A percentile compares a stretch with the other conserved stretches of the same genome.
Conservation (phyloP, 768 basidiomycete species). For the Serendipita sp. region DNA sequence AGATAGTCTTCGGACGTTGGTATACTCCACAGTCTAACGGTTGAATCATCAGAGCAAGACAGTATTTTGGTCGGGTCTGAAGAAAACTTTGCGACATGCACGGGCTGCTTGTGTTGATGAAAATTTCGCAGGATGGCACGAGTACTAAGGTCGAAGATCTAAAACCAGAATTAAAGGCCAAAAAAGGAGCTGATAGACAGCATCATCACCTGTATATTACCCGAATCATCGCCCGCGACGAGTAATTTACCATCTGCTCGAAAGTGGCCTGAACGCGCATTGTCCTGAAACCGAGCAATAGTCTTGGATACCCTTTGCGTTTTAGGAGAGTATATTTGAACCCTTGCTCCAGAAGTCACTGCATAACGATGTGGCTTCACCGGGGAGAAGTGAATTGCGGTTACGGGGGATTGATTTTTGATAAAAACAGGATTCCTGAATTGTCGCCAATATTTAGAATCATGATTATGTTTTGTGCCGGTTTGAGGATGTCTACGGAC, state of each 20-base stretch:
- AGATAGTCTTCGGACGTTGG: slow-evolving; percentile 67
- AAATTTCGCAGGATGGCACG: slow-evolving; percentile 86
- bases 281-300: slow-evolving; percentile 92
- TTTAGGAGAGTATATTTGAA: slow-evolving; percentile 90
- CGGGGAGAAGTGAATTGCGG: slow-evolving; percentile 81
- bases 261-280: slow-evolving; percentile 77
- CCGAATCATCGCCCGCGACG: slow-evolving; percentile 89
- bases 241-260: slow-evolving; percentile 88
- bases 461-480: slow-evolving; percentile 44
- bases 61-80: slow-evolving; percentile 68
- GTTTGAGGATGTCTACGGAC: slow-evolving; percentile 43
- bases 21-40: slow-evolving; percentile 87
- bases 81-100: slow-evolving; percentile 90
- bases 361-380: slow-evolving; percentile 86
- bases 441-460: slow-evolving; percentile 75
- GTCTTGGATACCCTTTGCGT: slow-evolving; percentile 96
- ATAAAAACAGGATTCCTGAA: slow-evolving; percentile 86
- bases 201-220: slow-evolving; percentile 50
- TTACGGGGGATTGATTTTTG: slow-evolving; percentile 93
- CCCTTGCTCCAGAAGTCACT: slow-evolving; percentile 82
- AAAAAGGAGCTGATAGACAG: background rate
- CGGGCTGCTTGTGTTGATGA: slow-evolving; percentile 89
- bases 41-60: slow-evolving; percentile 93
- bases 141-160: slow-evolving; percentile 89
- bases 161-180: slow-evolving; percentile 8